Evolutionary conservation across 2,329 filamentous ascomycete genomes (phyloP).

Genomic region (Hymenoscyphus infarciens): DNA sequence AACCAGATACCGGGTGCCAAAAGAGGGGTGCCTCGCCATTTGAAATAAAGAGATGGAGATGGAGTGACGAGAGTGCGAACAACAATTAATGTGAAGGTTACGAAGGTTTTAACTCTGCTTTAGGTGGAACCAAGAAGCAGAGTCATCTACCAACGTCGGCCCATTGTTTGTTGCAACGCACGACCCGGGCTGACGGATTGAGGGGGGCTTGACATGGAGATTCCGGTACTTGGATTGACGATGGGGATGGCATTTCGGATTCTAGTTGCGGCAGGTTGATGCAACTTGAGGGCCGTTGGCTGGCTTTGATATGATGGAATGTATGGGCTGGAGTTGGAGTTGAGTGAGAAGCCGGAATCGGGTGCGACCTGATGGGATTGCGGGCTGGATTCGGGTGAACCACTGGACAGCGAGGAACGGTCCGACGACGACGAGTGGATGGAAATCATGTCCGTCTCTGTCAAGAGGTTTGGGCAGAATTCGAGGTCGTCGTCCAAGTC

Average conservation of each 20-base stretch:
- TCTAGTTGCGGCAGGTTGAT: conserved; percentile 86
- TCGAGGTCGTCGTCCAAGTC: conserved; percentile 94
- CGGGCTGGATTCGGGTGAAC: conserved; percentile 87
- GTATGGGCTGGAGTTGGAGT: conserved; percentile 63
- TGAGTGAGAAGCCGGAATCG: conserved; percentile 70
- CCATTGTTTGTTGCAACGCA: conserved; percentile 43
- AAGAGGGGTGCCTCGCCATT: conserved; percentile 26
- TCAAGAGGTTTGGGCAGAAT: conserved; percentile 89
- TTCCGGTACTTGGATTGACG: conserved; percentile 89
- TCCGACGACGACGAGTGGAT: conserved; percentile 89
- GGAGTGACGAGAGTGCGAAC: conserved; percentile 31
- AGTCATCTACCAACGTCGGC: conserved; percentile 33
- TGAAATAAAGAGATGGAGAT: conserved; percentile 15
- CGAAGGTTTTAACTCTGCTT: conserved; percentile 24
- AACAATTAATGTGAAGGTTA: conserved; percentile 31
- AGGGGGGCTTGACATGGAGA: conserved; percentile 83
- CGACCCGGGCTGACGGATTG: conserved; percentile 63
- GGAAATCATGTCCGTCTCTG: conserved; percentile 77
- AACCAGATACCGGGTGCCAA: conserved; percentile 14
- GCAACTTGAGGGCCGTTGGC: conserved; percentile 69
- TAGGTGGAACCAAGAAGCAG: conserved; percentile 25
- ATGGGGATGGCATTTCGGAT: conserved; percentile 95
- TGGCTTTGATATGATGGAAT: conserved; percentile 65
- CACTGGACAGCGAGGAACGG: conserved; percentile 90
- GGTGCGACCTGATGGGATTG: conserved; percentile 77